Base-by-base conservation (phyloP, 179 eudicot genomes). In the Spergularia azorica region DNA sequence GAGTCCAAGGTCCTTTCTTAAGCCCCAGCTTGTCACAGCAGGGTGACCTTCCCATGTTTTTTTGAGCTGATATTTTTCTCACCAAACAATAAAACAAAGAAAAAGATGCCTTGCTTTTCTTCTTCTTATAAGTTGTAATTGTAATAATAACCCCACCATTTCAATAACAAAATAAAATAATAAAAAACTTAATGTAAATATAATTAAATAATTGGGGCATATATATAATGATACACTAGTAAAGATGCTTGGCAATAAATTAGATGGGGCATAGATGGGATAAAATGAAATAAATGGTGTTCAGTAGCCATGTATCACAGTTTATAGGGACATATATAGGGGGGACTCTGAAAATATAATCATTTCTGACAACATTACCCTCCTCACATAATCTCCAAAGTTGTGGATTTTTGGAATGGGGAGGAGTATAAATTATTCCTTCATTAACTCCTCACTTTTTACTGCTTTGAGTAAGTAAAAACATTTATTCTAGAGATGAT, bases 1-100 rank as follows among this genome's bases (percentile, higher is more conserved):
- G 97, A 7, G 98, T 94, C 98, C 98, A 94, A 9, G 98, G 98
- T 2, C 98, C 98, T 83, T 89, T 94, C 90, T 94, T 94, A 68
- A 94, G 70, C 6, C 97, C 98, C 12, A 89, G 79, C 80, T 94
- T 94, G 64, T 92, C 98, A 75, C 98, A 94, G 62, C 98, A 94
- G 14, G 97, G 98, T 60, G 97, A 87, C 26, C 98, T 87, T 56
- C 97, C 98, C 98, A 94, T 94, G 52, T 36, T 54, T 26, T 12
- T 76, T 62, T 10, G 21, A 14, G 52, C 17, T 41, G 13, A 8
- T 17, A 18, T 3, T 20, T 67, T 67, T 38, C 41, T 36, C 54
- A 38, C 71, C 39, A 70, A 48, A 26, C 56, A 77, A 70, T 70
- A 50, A 59, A 77, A 60, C 15, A 62, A 41, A 48, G 41, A 76